phyloP scores from a whole-genome alignment of 257 asterid genomes.

The Solanum chiquidenum region DNA sequence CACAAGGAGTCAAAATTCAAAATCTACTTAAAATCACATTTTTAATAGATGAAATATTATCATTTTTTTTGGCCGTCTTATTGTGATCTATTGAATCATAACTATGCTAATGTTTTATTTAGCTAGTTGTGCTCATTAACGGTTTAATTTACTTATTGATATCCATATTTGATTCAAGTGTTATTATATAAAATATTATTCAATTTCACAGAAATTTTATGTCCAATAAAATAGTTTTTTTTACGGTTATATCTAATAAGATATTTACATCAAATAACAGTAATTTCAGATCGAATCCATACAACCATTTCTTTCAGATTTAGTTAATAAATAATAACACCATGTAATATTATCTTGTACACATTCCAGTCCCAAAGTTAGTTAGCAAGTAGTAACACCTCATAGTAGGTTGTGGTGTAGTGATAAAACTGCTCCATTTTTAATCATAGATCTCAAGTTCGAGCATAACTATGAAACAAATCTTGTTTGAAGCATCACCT shows the following conservation, averaged over 20 bases:
- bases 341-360: too few species aligned
- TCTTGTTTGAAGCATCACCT: background rate
- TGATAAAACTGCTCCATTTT: too few species aligned
- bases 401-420: too few species aligned
- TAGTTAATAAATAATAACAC: too few species aligned
- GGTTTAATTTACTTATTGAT: too few species aligned
- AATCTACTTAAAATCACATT: background rate
- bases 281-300: too few species aligned
- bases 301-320: too few species aligned
- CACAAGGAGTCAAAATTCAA: background rate
- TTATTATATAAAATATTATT: too few species aligned
- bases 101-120: background rate
- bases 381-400: too few species aligned
- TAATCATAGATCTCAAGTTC: too few species aligned
- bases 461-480: rapidly evolving
- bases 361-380: too few species aligned
- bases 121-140: background rate
- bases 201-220: background rate
- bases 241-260: too few species aligned
- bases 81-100: background rate
- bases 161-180: background rate
- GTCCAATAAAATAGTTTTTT: background rate
- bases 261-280: background rate
- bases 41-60: background rate
- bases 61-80: background rate